Evolutionary conservation across 2,329 filamentous ascomycete species (phyloP).

Genomic region (Cladophialophora bantiana): DNA sequence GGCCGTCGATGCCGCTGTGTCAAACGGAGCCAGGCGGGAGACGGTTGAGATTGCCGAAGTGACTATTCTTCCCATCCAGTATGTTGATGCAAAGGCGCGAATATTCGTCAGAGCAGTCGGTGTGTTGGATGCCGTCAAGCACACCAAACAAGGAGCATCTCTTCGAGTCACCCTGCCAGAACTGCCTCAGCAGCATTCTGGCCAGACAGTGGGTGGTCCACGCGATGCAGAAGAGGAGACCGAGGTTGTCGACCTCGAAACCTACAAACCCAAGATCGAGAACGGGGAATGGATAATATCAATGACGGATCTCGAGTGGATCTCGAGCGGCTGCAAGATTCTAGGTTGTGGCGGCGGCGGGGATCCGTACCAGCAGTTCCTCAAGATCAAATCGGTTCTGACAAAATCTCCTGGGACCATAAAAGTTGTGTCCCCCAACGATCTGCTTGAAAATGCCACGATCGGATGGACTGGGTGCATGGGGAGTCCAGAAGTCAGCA

Average conservation of each 20-base stretch:
- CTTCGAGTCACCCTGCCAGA: conserved; percentile 8
- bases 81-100: conserved; percentile 44
- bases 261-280: conserved; percentile 34
- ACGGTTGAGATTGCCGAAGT: conserved; percentile 50
- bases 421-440: conserved; percentile 59
- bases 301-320: conserved; percentile 54
- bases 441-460: conserved; percentile 57
- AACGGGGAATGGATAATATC: conserved; percentile 51
- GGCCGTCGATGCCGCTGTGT: conserved; percentile 43
- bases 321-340: conserved; percentile 57
- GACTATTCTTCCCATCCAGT: conserved; percentile 48
- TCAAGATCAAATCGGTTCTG: conserved; percentile 33
- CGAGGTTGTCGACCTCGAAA: conserved; percentile 29
- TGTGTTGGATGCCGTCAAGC: conserved; percentile 39
- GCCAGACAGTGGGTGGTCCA: conserved; percentile 38
- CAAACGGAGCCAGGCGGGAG: conserved; percentile 40
- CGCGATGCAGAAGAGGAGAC: background rate
- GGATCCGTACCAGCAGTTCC: conserved; percentile 40
- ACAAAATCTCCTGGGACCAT: conserved; percentile 49
- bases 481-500: conserved; percentile 66
- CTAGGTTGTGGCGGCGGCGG: conserved; percentile 59
- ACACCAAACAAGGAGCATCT: conserved; percentile 12
- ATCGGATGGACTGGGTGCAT: conserved; percentile 52
- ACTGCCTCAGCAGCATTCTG: background rate
- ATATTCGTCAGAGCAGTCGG: conserved; percentile 45